These are phyloP conservation scores for Apiotrichum sp. DNA, from an alignment of 1,284 basidiomycete genomes.

Conservation along the genomic window DNA sequence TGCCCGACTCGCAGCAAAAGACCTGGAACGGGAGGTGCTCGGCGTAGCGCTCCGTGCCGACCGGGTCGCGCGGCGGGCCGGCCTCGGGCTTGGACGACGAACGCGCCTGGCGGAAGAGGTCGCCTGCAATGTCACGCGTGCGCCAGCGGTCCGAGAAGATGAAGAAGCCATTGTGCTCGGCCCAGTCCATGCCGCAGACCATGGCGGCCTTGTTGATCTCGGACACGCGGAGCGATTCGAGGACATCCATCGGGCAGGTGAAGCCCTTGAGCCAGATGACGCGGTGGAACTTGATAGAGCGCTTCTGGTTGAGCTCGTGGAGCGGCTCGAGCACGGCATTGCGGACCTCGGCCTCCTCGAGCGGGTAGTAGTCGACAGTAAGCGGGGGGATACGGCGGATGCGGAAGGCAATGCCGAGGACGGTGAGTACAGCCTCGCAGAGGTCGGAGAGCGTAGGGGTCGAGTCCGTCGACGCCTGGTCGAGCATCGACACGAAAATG, in stretches of 20 bases:
- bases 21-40: slow-evolving; percentile 92
- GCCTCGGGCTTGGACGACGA: slow-evolving; percentile 83
- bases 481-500: slow-evolving; percentile 91
- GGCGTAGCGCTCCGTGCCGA: slow-evolving; percentile 72
- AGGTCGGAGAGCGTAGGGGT: slow-evolving; percentile 86
- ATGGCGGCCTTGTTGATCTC: slow-evolving; percentile 83
- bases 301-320: slow-evolving; percentile 67
- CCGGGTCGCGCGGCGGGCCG: slow-evolving; percentile 77
- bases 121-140: slow-evolving; percentile 88
- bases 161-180: slow-evolving; percentile 90
- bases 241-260: slow-evolving; percentile 90
- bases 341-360: slow-evolving; percentile 85
- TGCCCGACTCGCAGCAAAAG: slow-evolving; percentile 93
- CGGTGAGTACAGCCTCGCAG: slow-evolving; percentile 82
- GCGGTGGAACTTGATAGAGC: slow-evolving; percentile 73
- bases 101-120: slow-evolving; percentile 90
- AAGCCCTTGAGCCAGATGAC: slow-evolving; percentile 97
- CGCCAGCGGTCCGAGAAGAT: slow-evolving; percentile 96
- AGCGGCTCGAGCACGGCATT: slow-evolving; percentile 86
- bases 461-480: slow-evolving; percentile 86
- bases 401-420: slow-evolving; percentile 82
- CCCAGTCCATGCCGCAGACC: slow-evolving; percentile 99
- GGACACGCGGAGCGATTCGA: slow-evolving; percentile 86
- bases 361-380: slow-evolving; percentile 87
- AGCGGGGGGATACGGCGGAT: slow-evolving; percentile 80